Evolutionary conservation across 306 rosid genomes (phyloP), one percentile per base, ranked within the genome.

Genomic region (Pyrus betulifolia): DNA sequence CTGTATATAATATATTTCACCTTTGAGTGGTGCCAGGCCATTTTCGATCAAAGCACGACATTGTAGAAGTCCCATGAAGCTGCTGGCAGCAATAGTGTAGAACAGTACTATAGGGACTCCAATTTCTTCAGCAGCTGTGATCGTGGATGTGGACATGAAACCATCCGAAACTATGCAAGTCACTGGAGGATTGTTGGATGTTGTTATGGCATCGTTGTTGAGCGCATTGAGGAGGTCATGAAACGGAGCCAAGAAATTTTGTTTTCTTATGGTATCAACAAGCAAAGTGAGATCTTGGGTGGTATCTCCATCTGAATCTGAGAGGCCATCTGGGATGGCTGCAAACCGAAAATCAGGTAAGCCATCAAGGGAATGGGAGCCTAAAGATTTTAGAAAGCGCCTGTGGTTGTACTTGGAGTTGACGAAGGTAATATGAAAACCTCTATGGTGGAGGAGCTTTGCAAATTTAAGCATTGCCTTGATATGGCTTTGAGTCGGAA

Each of bases 21-120:
- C 82, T 73, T 79, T 73, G 27, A 79, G 64, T 40, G 82, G 82
- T 11, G 65, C 69, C n/a, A 79, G 27, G 40, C 78, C 82, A 66
- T 40, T 65, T 40, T 73, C 62, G 2, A 72, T n/a, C 57, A 79
- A 9, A 11, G 52, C 5, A 0, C 51, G 69, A 54, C 22, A 3
- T 15, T 79, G 74, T 23, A 2, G 0, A 18, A 13, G 6, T 3
- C 74, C 78, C 74, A 64, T 57, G 11, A 79, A 18, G 57, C 25
- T 15, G 42, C 60, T 18, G 2, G 74, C 78, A 28, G 78, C 33
- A 40, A 79, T 4, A 12, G 82, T 9, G 25, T 52, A 72, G 62
- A 65, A 55, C 38, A 33, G 4, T 15, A 31, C 62, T 4, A 18
- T 19, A 3, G 82, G 74, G 30, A 65, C 25, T 22, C 68, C 67